Evolutionary conservation across 2,329 filamentous ascomycete genomes (phyloP), one percentile per base, ranked within the genome.

Genomic region (Sporothrix brunneoviolacea): DNA sequence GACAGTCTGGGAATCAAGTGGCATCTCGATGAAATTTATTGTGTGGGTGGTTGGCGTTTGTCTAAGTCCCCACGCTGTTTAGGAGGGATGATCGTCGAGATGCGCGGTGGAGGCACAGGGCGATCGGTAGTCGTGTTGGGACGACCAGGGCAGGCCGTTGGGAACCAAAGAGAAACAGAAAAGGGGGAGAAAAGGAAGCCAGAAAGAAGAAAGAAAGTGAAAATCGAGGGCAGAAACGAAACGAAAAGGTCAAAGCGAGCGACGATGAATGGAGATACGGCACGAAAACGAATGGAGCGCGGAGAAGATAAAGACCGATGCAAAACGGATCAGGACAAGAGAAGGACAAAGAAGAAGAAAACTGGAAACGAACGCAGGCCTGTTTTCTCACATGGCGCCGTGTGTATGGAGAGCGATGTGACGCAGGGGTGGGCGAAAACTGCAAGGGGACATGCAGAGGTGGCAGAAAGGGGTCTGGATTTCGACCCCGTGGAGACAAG

Each of bases 351-450:
- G 37, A 22, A 41, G 36, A 19, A 21, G 35, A 46, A 44, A 43
- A 33, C 22, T 38, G 38, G 18, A 43, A 48, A 38, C 35, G 28
- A 40, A 44, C 28, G 38, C 16, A 24, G 21, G 32, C 16, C n/a
- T 48, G 24, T 28, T 40, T 41, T 33, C 24, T 40, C 46, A 37
- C 19, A 48, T 35, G 37, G 45, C 24, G 45, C 40, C 43, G 35
- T 32, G 42, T 36, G 27, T 36, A 46, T 32, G 13, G 41, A 30
- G 28, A 47, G 19, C 28, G 50, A 52, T 48, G 50, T 28, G 50
- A 48, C 43, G 50, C 50, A 52, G 50, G 49, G 50, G 50, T 46
- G 18, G 37, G 15, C 21, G 18, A 8, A 30, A 38, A 35, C 33
- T 32, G 42, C 32, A 40, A 38, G 37, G 36, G 28, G 38, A 21